A percentile compares a stretch with the other conserved stretches of the same genome.
Conservation (phyloP, 169 alveolate genomes). For the Cryptosporidium ryanae region DNA sequence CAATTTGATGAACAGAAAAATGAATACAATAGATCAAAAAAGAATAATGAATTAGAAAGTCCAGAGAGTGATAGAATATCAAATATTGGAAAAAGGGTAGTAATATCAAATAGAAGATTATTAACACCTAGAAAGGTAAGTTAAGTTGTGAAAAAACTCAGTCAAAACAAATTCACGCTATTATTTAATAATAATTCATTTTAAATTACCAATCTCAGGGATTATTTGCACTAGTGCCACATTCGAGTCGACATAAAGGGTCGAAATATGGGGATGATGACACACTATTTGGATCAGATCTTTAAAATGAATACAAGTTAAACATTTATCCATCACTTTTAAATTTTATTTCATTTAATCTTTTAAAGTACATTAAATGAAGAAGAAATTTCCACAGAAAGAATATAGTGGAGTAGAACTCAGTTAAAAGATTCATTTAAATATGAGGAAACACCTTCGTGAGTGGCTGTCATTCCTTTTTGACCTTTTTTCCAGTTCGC, state of each 20-base stretch:
- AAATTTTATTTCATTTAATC: neutral
- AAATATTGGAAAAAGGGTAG: conserved; percentile 24
- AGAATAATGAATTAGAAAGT: neutral
- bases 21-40: neutral
- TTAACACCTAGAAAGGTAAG: conserved; percentile 74
- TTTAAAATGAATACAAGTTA: neutral
- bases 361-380: neutral
- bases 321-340: neutral
- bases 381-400: neutral
- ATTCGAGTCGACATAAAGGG: conserved; percentile 37
- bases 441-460: conserved; percentile 89
- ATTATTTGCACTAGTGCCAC: conserved; percentile 45
- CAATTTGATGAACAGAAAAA: neutral
- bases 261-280: conserved; percentile 60
- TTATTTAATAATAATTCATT: neutral
- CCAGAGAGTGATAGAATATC: conserved; percentile 31
- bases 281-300: conserved; percentile 62
- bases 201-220: conserved; percentile 3
- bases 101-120: conserved; percentile 40
- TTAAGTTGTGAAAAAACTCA: neutral
- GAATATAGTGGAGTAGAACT: neutral
- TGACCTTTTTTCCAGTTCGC: conserved; percentile 98
- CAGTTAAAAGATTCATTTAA: conserved; percentile 65
- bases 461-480: conserved; percentile 94
- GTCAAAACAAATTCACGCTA: neutral